phyloP scores from a whole-genome alignment of 2,329 filamentous ascomycete species.

The Aspergillus ochraceus region DNA sequence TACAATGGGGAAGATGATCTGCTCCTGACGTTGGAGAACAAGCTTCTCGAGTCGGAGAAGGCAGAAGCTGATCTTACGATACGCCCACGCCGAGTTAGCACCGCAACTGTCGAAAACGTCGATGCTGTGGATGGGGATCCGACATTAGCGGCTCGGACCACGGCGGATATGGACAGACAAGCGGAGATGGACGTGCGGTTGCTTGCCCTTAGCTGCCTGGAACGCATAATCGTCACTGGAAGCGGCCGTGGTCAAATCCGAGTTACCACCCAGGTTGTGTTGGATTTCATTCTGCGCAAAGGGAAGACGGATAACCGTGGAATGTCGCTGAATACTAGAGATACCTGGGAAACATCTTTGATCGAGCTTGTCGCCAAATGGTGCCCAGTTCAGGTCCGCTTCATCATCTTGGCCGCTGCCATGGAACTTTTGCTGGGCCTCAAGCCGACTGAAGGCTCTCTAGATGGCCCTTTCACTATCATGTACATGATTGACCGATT shows the following conservation, averaged over 20 bases:
- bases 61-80: slow-evolving; percentile 63
- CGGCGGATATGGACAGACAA: slow-evolving; percentile 82
- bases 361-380: slow-evolving; percentile 79
- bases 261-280: slow-evolving; percentile 68
- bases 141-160: slow-evolving; percentile 68
- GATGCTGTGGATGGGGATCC: slow-evolving; percentile 69
- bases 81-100: slow-evolving; percentile 70
- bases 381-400: slow-evolving; percentile 92
- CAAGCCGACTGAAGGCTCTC: slow-evolving; percentile 67
- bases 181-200: slow-evolving; percentile 87
- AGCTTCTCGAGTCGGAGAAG: slow-evolving; percentile 68
- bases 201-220: slow-evolving; percentile 80
- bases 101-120: slow-evolving; percentile 72
- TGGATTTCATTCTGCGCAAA: slow-evolving; percentile 67
- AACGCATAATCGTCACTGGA: slow-evolving; percentile 74
- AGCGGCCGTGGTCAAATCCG: slow-evolving; percentile 82
- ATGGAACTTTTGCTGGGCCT: slow-evolving; percentile 73
- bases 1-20: slow-evolving; percentile 65
- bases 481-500: slow-evolving; percentile 78
- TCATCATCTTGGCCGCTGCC: slow-evolving; percentile 79
- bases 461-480: slow-evolving; percentile 73
- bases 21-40: slow-evolving; percentile 66
- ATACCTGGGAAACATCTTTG: slow-evolving; percentile 78
- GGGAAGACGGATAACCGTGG: slow-evolving; percentile 55
- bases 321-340: slow-evolving; percentile 47